Evolutionary conservation across 805 yeast species (phyloP).

Genomic region (Ogataea saltuana): DNA sequence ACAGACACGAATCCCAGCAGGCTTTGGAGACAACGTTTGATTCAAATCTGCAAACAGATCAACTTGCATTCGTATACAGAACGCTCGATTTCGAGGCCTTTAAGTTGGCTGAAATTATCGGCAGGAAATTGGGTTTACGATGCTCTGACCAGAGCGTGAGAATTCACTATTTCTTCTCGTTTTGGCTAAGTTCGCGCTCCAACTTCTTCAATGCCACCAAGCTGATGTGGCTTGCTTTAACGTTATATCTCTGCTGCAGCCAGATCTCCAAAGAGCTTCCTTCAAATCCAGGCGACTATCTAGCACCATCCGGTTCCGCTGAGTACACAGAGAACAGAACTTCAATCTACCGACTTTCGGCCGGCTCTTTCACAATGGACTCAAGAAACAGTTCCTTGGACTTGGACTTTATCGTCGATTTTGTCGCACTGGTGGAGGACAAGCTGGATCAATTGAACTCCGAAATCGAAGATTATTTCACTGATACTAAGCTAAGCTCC

Average conservation of each 20-base stretch:
- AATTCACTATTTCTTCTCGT: constrained; percentile 15
- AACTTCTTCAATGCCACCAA: constrained; percentile 9
- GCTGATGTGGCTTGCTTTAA: constrained; percentile 9
- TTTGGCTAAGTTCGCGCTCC: constrained; percentile 21
- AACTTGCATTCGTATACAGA: constrained; percentile 12
- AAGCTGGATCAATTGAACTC: neutral
- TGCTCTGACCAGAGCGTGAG: constrained; percentile 3
- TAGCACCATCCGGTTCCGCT: neutral
- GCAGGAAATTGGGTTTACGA: neutral
- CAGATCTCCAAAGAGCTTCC: neutral
- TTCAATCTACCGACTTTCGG: neutral
- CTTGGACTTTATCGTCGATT: neutral
- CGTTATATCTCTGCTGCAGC: constrained; percentile 8
- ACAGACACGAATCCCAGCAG: constrained; percentile 18
- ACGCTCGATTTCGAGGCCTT: constrained; percentile 19
- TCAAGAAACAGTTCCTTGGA: neutral
- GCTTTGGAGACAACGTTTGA: constrained; percentile 6
- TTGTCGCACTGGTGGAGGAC: neutral
- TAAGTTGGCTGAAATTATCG: constrained; percentile 7
- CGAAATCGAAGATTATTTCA: neutral
- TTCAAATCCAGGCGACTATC: neutral
- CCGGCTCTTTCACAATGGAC: neutral
- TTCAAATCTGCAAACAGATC: constrained; percentile 11
- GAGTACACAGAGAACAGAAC: neutral
- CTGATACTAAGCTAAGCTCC: neutral